phyloP scores from a whole-genome alignment of 305 asterid genomes.

The Solanum hybrid region DNA sequence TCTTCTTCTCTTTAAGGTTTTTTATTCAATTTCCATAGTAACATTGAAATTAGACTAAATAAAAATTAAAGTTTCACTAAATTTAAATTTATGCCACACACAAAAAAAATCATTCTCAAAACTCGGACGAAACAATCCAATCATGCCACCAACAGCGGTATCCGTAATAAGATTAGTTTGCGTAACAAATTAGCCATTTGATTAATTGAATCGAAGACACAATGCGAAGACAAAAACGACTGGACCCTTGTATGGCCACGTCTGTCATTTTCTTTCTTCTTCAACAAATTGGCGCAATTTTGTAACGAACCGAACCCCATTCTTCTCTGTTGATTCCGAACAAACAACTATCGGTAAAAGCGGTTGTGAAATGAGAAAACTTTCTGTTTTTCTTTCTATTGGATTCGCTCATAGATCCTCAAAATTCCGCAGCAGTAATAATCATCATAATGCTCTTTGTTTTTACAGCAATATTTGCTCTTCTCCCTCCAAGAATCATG shows the following conservation, averaged over 20 bases:
- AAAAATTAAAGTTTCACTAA: rapidly evolving
- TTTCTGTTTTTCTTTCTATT: conserved; percentile 22
- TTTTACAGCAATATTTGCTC: conserved; percentile 38
- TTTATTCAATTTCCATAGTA: too few relatives aligned
- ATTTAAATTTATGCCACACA: not conserved
- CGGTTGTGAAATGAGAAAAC: conserved; percentile 27
- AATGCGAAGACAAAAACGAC: not conserved
- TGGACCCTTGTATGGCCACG: not conserved
- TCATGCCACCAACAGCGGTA: not conserved
- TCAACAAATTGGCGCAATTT: not conserved
- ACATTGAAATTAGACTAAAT: not conserved
- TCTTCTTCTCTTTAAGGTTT: not conserved
- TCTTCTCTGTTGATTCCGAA: not conserved
- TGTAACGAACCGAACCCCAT: not conserved
- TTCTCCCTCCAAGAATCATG: conserved; percentile 10
- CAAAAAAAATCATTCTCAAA: not conserved
- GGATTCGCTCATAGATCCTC: conserved; percentile 23
- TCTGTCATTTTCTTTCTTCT: not conserved
- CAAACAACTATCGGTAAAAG: not conserved
- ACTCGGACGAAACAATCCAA: not conserved
- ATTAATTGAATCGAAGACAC: not conserved
- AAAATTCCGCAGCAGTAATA: conserved; percentile 11
- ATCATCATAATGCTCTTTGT: conserved; percentile 17
- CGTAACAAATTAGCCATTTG: not conserved
- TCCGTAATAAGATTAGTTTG: not conserved